Evolutionary conservation across 345 rosid species (phyloP), one percentile per base, ranked within the genome.

Genomic region (Aurinia saxatilis): DNA sequence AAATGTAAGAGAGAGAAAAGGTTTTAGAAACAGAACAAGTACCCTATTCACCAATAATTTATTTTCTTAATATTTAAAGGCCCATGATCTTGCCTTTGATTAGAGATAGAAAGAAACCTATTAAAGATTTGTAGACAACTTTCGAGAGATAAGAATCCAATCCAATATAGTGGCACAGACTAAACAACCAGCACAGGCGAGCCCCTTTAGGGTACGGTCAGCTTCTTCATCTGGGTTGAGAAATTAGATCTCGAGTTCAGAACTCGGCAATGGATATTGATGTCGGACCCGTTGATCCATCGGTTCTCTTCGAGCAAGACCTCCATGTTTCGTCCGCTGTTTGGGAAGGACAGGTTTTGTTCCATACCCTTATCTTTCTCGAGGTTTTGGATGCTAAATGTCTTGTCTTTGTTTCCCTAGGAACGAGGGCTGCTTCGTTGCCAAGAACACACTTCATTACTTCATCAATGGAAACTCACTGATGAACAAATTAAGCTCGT

Each of bases 351-450:
- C 77, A 66, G 72, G 76, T 72, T 57, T 41, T 17, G 4, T 3
- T 10, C 14, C 14, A 25, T 5, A 10, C 44, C 46, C 57, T 18
- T 29, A 1, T 35, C 30, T 46, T 52, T 47, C 30, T 11, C 15
- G 12, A 50, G 35, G 33, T 39, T 52, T 52, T 37, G 15, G 11
- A 54, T 27, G n/a, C n/a, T 44, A 7, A 31, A 31, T 36, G 7
- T 8, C 7, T 2, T 17, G 6, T 2, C 3, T 40, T n/a, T 19
- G 11, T 33, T 38, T 13, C 29, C 47, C n/a, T 7, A 87, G 87
- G 88, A 87, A 62, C 82, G 90, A 18, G 90, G 86, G 18, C 79
- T 83, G 3, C 86, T 84, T 53, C 81, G 95, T 70, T 87, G 90
- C 49, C 95, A 84, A 44, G 88, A 87, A 65, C 95, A 87, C 67